These are phyloP conservation scores for Cladosporium sp. DNA, from an alignment of 2,329 filamentous ascomycete species.

Conservation along the genomic window DNA sequence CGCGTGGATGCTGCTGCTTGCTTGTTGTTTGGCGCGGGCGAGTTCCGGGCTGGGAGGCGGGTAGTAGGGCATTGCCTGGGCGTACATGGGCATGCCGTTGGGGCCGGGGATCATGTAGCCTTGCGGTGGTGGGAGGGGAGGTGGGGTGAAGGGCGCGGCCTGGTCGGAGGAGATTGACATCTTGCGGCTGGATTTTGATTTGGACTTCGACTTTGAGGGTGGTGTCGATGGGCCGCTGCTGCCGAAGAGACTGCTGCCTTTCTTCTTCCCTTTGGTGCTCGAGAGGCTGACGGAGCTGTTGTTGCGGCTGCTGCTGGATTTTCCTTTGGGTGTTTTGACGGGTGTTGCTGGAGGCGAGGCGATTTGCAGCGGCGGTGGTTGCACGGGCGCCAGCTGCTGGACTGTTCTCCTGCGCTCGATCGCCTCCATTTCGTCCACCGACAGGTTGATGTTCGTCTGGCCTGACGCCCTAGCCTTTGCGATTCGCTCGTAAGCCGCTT, in stretches of 20 bases:
- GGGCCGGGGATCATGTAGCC: slow-evolving; percentile 47
- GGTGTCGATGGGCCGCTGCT: slow-evolving; percentile 22
- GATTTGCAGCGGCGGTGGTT: slow-evolving; percentile 13
- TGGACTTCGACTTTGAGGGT: slow-evolving; percentile 32
- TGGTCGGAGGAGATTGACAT: slow-evolving; percentile 21
- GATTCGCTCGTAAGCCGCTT: slow-evolving; percentile 76
- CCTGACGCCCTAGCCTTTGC: slow-evolving; percentile 71
- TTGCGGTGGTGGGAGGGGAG: slow-evolving; percentile 28
- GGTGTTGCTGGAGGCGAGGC: slow-evolving; percentile 15
- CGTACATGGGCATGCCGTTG: slow-evolving; percentile 45
- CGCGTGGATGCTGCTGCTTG: slow-evolving; percentile 12
- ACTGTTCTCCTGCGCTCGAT: slow-evolving; percentile 58
- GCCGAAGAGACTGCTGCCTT: slow-evolving; percentile 28
- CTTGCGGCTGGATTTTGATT: slow-evolving; percentile 30
- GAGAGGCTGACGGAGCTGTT: slow-evolving; percentile 35
- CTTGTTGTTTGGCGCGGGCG: slow-evolving; percentile 10
- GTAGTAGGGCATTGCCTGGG: slow-evolving; percentile 28
- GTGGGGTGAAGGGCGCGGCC: slow-evolving; percentile 13
- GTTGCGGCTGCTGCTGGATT: slow-evolving; percentile 26
- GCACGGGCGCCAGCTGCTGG: slow-evolving; percentile 27
- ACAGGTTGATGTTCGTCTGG: slow-evolving; percentile 74
- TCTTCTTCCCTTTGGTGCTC: slow-evolving; percentile 32
- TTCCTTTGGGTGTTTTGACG: slow-evolving; percentile 25
- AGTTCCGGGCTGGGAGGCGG: slow-evolving; percentile 24
- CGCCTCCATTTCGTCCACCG: slow-evolving; percentile 73